Conservation (phyloP, 495 filamentous ascomycete genomes). For the Daldinia vernicosa region DNA sequence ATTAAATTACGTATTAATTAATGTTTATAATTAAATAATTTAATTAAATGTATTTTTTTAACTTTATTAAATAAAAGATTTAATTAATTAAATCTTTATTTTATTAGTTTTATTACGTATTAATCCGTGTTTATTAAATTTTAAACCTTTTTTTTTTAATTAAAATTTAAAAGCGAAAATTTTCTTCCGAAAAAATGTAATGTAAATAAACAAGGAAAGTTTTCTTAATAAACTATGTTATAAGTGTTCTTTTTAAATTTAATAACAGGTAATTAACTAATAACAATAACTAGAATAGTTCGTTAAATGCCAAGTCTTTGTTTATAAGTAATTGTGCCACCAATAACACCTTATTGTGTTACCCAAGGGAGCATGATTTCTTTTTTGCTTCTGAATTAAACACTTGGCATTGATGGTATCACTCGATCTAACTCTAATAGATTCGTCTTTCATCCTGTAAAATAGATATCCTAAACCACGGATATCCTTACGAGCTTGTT, state of each 20-base stretch:
- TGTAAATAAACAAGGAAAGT: no score
- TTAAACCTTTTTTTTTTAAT: no score
- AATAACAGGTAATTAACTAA: no score
- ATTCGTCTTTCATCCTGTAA: background rate
- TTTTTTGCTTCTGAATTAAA: background rate
- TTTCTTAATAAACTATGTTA: background rate
- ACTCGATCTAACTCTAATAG: background rate
- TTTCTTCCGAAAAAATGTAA: no score
- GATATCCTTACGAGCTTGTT: constrained; percentile 21
- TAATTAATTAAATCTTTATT: no score
- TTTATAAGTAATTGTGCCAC: background rate
- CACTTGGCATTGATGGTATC: background rate
- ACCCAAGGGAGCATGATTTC: background rate
- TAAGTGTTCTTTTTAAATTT: background rate
- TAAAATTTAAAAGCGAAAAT: no score
- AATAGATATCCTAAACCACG: background rate
- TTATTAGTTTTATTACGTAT: no score
- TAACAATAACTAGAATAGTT: background rate
- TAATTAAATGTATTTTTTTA: no score
- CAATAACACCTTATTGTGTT: background rate
- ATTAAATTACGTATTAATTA: no score
- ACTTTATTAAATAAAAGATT: no score
- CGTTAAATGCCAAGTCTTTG: background rate
- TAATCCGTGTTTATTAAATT: no score
- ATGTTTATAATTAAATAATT: no score